phyloP scores from a whole-genome alignment of 2,329 filamentous ascomycete species.

The Arthrinium phaeospermum region DNA sequence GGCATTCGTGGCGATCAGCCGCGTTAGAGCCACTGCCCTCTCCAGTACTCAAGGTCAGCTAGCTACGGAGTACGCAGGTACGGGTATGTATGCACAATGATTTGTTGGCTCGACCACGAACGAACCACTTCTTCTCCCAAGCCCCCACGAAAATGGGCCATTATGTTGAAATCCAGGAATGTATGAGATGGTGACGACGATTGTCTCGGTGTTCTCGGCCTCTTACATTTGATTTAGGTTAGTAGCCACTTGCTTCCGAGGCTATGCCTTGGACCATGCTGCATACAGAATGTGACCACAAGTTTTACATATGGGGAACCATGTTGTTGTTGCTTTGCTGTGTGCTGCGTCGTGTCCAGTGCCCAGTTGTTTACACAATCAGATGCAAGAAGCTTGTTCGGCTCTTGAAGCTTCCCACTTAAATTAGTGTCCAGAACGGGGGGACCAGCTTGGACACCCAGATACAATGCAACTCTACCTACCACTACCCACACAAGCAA shows the following conservation, averaged over 20 bases:
- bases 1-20: constrained; percentile 18
- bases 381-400: constrained; percentile 9
- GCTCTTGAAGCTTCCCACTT: constrained; percentile 14
- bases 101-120: neutral
- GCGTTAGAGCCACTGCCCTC: neutral
- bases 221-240: neutral
- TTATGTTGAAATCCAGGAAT: neutral
- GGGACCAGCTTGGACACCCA: constrained; percentile 8
- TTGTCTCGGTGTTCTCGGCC: constrained; percentile 21
- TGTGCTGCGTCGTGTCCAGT: constrained; percentile 2
- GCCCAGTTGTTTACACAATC: constrained; percentile 17
- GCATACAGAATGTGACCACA: constrained; percentile 14
- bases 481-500: neutral
- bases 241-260: constrained; percentile 15
- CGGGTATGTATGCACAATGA: neutral
- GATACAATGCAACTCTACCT: constrained; percentile 1
- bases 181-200: constrained; percentile 4
- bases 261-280: constrained; percentile 7
- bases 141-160: neutral
- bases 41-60: neutral
- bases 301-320: constrained; percentile 15
- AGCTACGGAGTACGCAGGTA: neutral
- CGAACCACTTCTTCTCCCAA: neutral
- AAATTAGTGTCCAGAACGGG: constrained; percentile 10
- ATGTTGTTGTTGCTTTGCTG: constrained; percentile 7